These are phyloP conservation scores for Daldinia concentrica DNA, from an alignment of 495 filamentous ascomycete species.

Conservation along the genomic window DNA sequence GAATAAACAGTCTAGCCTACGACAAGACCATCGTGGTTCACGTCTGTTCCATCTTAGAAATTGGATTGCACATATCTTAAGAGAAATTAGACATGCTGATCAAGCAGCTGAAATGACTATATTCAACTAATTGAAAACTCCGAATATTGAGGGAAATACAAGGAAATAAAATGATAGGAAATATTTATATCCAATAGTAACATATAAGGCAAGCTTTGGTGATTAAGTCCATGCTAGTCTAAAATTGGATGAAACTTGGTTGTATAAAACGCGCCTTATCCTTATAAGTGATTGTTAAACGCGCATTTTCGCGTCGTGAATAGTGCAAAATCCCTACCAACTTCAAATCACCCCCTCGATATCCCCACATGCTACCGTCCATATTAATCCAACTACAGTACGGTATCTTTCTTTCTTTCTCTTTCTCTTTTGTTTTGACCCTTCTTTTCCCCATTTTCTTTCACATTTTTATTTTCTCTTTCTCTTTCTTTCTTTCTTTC, in stretches of 20 bases:
- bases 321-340: not conserved
- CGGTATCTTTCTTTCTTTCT: conserved; percentile 55
- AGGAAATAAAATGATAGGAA: not conserved
- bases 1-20: not conserved
- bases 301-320: conserved; percentile 34
- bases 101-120: not conserved
- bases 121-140: not conserved
- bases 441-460: conserved; percentile 49
- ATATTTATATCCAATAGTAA: not conserved
- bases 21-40: not conserved
- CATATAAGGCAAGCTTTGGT: not conserved
- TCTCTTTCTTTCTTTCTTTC: conserved; percentile 56
- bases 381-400: conserved; percentile 35
- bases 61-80: not conserved
- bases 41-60: not conserved
- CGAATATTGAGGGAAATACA: not conserved
- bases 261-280: conserved; percentile 18
- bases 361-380: conserved; percentile 13
- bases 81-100: not conserved
- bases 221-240: conserved; percentile 28
- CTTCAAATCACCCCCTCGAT: conserved; percentile 27
- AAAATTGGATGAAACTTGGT: conserved; percentile 14
- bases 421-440: conserved; percentile 54
- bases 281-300: conserved; percentile 6
- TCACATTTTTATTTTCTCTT: conserved; percentile 46